Evolutionary conservation across 495 filamentous ascomycete species (phyloP).

Genomic region (Pseudevernia furfuracea): DNA sequence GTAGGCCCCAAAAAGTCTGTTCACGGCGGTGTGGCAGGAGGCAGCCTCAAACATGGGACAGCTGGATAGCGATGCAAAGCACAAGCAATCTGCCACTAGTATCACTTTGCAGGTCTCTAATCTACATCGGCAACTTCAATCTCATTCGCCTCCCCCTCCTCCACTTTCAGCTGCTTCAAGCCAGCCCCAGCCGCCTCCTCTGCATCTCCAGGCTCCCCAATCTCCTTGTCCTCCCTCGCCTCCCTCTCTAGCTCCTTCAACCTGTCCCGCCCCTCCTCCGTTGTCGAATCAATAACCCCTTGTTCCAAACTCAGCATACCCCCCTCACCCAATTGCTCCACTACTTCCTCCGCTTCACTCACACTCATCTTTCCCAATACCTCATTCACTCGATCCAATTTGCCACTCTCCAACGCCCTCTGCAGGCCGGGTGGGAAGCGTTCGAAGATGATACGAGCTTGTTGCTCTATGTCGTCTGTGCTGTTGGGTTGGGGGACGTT

Average conservation of each 20-base stretch:
- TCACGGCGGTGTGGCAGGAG: neutral
- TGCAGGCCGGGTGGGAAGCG: constrained; percentile 72
- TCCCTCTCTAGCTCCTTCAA: constrained; percentile 71
- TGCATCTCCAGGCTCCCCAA: constrained; percentile 19
- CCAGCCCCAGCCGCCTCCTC: constrained; percentile 53
- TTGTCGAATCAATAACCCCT: constrained; percentile 91
- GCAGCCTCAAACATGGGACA: neutral
- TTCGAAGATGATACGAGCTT: constrained; percentile 71
- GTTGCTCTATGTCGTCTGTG: constrained; percentile 55
- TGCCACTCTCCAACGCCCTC: constrained; percentile 74
- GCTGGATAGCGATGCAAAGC: neutral
- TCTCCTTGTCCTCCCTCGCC: constrained; percentile 31
- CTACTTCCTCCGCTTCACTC: constrained; percentile 83
- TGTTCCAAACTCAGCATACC: constrained; percentile 85
- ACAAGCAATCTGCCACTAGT: neutral
- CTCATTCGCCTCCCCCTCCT: constrained; percentile 22
- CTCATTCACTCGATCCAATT: constrained; percentile 89
- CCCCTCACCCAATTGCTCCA: constrained; percentile 74
- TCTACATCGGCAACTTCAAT: constrained; percentile 24
- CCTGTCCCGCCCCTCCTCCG: constrained; percentile 75
- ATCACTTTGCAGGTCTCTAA: neutral
- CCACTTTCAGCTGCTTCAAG: constrained; percentile 57
- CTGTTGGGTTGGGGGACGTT: constrained; percentile 55
- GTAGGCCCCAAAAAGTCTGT: neutral
- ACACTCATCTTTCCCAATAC: constrained; percentile 90